phyloP scores from a whole-genome alignment of 2,329 filamentous ascomycete species.

The Colletotrichum salicis region DNA sequence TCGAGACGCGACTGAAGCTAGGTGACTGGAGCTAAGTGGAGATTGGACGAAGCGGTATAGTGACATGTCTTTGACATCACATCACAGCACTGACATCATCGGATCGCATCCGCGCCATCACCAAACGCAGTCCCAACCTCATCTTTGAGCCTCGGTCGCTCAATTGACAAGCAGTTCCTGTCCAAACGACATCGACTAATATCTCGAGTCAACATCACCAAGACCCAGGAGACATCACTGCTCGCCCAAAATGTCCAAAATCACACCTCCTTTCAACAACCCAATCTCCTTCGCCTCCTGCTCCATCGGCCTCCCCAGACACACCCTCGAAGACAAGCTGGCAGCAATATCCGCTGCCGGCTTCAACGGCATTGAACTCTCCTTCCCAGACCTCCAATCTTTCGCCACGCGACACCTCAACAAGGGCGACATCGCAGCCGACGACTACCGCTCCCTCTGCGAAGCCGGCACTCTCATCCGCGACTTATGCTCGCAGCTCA shows the following conservation, averaged over 20 bases:
- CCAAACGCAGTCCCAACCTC: neutral
- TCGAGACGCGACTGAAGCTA: neutral
- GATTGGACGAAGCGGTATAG: neutral
- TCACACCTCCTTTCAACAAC: conserved; percentile 11
- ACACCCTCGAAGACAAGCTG: conserved; percentile 69
- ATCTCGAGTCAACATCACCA: neutral
- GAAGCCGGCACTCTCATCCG: conserved; percentile 65
- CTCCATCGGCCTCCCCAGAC: conserved; percentile 56
- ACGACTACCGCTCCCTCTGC: conserved; percentile 70
- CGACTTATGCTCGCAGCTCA: conserved; percentile 62
- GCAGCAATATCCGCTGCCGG: conserved; percentile 71
- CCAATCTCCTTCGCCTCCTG: conserved; percentile 66
- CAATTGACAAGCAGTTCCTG: no score
- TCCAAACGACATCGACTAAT: neutral
- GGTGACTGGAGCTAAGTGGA: neutral
- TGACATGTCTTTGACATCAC: conserved; percentile 34
- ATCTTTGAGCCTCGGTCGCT: no score
- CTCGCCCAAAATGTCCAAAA: neutral
- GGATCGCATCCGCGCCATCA: neutral
- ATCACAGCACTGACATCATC: conserved; percentile 33
- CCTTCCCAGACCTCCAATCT: conserved; percentile 76
- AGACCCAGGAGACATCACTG: no score
- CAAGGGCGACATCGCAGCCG: conserved; percentile 58
- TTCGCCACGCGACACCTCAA: conserved; percentile 65
- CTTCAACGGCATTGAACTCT: conserved; percentile 77